Evolutionary conservation across 1,284 basidiomycete genomes (phyloP), one percentile per base, ranked within the genome.

Genomic region (Melampsora larici-populina): DNA sequence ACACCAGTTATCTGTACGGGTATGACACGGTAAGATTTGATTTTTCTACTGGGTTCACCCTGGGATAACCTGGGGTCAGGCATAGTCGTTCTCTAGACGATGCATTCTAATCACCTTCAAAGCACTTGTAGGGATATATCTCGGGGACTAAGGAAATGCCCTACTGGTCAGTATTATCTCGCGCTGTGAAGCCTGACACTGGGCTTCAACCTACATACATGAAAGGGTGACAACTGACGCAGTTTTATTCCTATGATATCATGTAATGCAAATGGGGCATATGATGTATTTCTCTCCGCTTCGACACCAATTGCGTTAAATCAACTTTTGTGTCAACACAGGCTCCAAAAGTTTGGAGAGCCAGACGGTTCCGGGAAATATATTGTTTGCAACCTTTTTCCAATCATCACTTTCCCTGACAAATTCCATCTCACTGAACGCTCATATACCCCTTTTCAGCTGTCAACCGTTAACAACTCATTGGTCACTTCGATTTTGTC

Each of bases 401-500:
- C 36, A 36, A 4, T 36, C 36, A 36, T 36, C 5, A 4, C 36
- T 36, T 36, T 4, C 36, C 36, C 9, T 36, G 36, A 36, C 36
- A 36, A 36, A 36, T 36, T 36, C 9, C 6, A 29, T 49, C 13
- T 8, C 24, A 29, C 26, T 71, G 15, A 46, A 40, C 1, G 15
- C 36, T 36, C n/a, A n/a, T n/a, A n/a, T 58, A 31, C 26, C 2
- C 3, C 6, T 15, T 55, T 55, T 33, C 24, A 26, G 24, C n/a
- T 63, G 15, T 63, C 62, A 3, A 63, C 62, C 26, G 62, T 17
- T 26, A 63, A 63, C 26, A 26, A 63, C 31, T 63, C 62, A 18
- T 33, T 63, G 17, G 62, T 63, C 26, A 63, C 62, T 33, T 17
- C 62, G 62, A 63, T 63, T 63, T 33, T 63, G 21, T 63, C 62